These are phyloP conservation scores for Avena insularis DNA, from an alignment of 176 grass and related monocot species.

Conservation along the genomic window DNA sequence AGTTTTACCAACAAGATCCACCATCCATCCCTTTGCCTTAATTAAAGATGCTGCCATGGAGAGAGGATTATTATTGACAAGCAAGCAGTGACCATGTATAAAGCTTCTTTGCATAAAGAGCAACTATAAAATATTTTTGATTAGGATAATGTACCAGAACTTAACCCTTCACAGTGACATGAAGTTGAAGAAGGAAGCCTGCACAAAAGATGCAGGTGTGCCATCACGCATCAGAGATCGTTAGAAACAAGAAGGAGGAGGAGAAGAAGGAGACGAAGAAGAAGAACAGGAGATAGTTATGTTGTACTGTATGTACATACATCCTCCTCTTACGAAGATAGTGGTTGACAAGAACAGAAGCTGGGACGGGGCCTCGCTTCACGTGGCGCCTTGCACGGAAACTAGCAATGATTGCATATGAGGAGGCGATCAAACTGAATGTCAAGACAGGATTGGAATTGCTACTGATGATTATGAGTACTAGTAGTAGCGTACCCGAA, in stretches of 20 bases:
- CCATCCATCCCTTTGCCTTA: conserved; percentile 18
- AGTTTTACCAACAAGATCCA: conserved; percentile 24
- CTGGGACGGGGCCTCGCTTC: conserved; percentile 3
- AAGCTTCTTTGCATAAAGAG: neutral
- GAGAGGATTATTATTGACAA: neutral
- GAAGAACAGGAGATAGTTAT: neutral
- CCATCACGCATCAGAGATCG: neutral
- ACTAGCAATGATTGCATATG: neutral
- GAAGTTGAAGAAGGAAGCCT: conserved; percentile 21
- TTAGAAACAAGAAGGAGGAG: neutral
- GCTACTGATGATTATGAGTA: neutral
- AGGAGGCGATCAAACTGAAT: neutral
- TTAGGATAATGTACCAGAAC: conserved; percentile 9
- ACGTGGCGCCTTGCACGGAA: conserved; percentile 13
- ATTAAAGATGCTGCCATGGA: conserved; percentile 11
- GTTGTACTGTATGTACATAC: neutral
- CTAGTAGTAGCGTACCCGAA: neutral
- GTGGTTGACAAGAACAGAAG: conserved; percentile 7
- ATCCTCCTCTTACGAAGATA: neutral
- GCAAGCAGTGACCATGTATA: neutral
- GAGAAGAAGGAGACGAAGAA: neutral
- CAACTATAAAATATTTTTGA: neutral
- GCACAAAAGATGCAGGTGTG: conserved; percentile 7
- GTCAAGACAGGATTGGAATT: neutral
- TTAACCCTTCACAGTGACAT: neutral